Evolutionary conservation across 257 asterid genomes (phyloP).

Genomic region (Nicotiana otophora): DNA sequence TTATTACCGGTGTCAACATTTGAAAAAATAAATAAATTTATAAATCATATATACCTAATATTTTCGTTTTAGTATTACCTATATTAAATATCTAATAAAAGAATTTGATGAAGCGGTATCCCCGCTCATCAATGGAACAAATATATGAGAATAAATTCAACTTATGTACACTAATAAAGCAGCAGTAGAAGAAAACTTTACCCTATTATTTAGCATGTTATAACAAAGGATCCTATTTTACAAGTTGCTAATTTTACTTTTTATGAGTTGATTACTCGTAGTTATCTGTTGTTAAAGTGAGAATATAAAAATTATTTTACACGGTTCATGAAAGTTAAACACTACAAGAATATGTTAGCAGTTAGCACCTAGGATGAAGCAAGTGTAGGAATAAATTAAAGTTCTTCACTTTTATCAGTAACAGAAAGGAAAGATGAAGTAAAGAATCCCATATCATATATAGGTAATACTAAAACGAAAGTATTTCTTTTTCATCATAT

Average conservation of each 20-base stretch:
- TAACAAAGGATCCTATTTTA: neutral
- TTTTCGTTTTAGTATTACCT: no score
- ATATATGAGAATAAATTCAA: no score
- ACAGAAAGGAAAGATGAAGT: neutral
- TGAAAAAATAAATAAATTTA: no score
- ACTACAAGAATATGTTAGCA: neutral
- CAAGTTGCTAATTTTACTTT: neutral
- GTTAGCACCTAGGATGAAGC: neutral
- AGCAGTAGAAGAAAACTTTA: neutral
- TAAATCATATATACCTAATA: no score
- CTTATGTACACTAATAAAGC: neutral
- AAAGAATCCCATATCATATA: no score
- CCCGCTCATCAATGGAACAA: no score
- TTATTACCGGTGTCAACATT: no score
- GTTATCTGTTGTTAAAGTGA: neutral
- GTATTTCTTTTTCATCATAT: no score
- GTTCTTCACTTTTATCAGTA: neutral
- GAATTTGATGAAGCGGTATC: no score
- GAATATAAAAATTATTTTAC: neutral
- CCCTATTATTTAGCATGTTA: neutral
- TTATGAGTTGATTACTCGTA: neutral
- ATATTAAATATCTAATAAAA: no score
- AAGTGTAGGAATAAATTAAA: neutral
- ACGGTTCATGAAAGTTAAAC: no score
- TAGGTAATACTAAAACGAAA: no score